Evolutionary conservation across 106 monocot genomes (phyloP).

Genomic region (Apostasia shenzhenica): DNA sequence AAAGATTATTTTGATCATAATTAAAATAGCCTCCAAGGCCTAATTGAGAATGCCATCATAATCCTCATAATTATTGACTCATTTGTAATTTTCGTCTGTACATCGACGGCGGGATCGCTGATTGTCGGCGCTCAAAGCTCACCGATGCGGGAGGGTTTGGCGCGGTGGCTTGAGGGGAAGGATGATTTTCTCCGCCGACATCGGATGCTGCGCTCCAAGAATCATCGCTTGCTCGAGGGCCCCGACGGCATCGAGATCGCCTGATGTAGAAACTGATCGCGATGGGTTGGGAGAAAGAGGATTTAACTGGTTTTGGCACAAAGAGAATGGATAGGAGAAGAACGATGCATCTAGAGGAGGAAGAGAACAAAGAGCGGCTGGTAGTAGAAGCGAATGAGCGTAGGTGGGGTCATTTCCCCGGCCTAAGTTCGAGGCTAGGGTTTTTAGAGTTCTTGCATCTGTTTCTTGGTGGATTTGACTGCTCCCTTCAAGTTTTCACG

Average conservation of each 20-base stretch:
- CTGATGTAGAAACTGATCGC: conserved; percentile 48
- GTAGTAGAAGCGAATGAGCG: conserved; percentile 10
- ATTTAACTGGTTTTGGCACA: background rate
- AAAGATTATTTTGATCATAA: too few relatives aligned
- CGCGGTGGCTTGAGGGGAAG: conserved; percentile 78
- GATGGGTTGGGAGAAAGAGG: conserved; percentile 51
- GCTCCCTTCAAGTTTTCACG: conserved; percentile 76
- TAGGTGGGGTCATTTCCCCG: conserved; percentile 79
- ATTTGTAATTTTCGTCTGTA: too few relatives aligned
- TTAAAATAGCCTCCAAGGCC: too few relatives aligned
- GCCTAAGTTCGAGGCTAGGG: conserved; percentile 37
- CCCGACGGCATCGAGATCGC: conserved; percentile 65
- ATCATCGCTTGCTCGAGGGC: conserved; percentile 83
- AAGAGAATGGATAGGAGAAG: conserved; percentile 27
- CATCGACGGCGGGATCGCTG: too few relatives aligned
- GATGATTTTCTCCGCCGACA: conserved; percentile 72
- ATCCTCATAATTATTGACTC: too few relatives aligned
- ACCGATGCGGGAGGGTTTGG: conserved; percentile 66
- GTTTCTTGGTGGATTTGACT: conserved; percentile 36
- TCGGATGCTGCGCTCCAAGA: conserved; percentile 65
- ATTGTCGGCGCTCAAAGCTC: background rate
- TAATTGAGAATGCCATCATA: too few relatives aligned
- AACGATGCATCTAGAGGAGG: conserved; percentile 16
- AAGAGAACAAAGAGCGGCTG: background rate
- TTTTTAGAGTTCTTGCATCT: conserved; percentile 67